Evolutionary conservation across 129 eudicot genomes (phyloP).

Genomic region (Pseudognaphalium luteoalbum): DNA sequence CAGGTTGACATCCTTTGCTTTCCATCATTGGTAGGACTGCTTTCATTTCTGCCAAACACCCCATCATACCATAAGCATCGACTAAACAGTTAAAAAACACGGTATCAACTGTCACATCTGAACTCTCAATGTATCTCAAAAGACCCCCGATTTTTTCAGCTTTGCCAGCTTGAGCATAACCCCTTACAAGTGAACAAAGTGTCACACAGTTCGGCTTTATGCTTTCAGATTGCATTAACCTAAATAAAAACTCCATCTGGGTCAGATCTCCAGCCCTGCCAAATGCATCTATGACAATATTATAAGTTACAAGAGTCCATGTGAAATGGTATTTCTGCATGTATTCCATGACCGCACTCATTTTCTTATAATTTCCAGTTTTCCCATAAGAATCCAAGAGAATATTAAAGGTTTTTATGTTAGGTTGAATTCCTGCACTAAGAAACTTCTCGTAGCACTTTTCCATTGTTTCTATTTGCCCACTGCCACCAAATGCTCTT

Average conservation of each 20-base stretch:
- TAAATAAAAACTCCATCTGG: conserved; percentile 85
- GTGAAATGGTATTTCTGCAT: conserved; percentile 90
- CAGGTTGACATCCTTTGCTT: conserved; percentile 74
- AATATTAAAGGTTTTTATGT: conserved; percentile 79
- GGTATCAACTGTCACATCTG: conserved; percentile 76
- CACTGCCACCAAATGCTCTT: conserved; percentile 95
- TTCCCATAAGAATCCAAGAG: conserved; percentile 88
- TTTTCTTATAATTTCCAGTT: conserved; percentile 75
- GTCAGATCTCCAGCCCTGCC: conserved; percentile 82
- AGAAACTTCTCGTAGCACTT: conserved; percentile 91
- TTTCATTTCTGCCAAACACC: conserved; percentile 86
- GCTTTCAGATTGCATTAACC: conserved; percentile 91
- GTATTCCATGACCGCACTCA: conserved; percentile 93
- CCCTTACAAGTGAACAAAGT: conserved; percentile 85
- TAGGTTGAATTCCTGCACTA: conserved; percentile 77
- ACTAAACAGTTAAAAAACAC: conserved; percentile 83
- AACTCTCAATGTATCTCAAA: conserved; percentile 66
- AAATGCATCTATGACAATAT: conserved; percentile 84
- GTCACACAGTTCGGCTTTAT: conserved; percentile 84
- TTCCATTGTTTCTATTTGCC: conserved; percentile 96
- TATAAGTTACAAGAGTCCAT: conserved; percentile 85
- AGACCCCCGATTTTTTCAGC: conserved; percentile 69
- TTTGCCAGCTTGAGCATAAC: conserved; percentile 75
- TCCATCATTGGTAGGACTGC: conserved; percentile 75
- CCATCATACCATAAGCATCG: conserved; percentile 97